These are phyloP conservation scores for Colletotrichum tropicale DNA, from an alignment of 2,329 filamentous ascomycete genomes.

Conservation along the genomic window DNA sequence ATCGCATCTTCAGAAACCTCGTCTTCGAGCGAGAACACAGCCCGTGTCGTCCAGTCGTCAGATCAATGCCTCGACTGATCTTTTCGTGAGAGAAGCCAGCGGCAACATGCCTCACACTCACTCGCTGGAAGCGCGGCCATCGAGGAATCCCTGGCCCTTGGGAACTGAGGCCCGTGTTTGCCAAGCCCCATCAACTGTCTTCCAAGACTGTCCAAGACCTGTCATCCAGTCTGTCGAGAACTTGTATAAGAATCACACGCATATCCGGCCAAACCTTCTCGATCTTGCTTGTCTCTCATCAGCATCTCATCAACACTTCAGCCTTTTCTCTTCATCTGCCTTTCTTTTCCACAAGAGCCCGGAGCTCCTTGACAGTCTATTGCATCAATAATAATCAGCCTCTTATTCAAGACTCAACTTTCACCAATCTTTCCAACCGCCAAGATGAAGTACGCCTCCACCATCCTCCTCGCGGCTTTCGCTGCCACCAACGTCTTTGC, in stretches of 20 bases:
- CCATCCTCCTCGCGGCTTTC: constrained; percentile 43
- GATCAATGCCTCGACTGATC: constrained; percentile 20
- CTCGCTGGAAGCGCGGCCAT: neutral
- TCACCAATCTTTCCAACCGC: constrained; percentile 12
- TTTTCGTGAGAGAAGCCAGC: constrained; percentile 3
- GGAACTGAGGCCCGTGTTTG: constrained; percentile 1
- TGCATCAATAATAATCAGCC: neutral
- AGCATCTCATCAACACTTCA: constrained; percentile 16
- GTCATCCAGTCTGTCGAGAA: constrained; percentile 16
- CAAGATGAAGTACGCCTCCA: constrained; percentile 23
- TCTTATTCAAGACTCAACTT: neutral
- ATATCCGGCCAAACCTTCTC: neutral
- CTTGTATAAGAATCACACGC: constrained; percentile 16
- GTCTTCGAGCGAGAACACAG: neutral
- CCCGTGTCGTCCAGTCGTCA: constrained; percentile 1
- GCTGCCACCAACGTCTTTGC: constrained; percentile 50
- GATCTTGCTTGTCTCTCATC: neutral
- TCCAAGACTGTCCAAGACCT: constrained; percentile 3
- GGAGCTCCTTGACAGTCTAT: constrained; percentile 12
- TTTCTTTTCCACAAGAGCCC: constrained; percentile 19
- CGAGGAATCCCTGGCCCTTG: neutral
- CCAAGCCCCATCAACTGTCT: constrained; percentile 17
- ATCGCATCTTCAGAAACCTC: constrained; percentile 13
- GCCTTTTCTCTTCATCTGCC: constrained; percentile 12
- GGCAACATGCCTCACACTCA: constrained; percentile 9